Evolutionary conservation across 306 rosid genomes (phyloP).

Genomic region (Urtica urens): DNA sequence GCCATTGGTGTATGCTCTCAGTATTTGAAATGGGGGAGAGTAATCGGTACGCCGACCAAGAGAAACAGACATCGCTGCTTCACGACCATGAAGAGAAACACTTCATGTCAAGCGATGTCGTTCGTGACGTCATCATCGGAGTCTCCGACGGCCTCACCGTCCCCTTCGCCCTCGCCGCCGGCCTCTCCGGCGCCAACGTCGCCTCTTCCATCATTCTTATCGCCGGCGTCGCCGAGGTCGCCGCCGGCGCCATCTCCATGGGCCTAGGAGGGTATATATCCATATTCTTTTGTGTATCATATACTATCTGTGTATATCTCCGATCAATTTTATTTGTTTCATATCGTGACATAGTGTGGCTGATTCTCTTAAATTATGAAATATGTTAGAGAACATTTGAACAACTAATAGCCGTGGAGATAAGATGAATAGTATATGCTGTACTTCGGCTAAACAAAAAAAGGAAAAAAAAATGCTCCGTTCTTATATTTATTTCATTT

Average conservation of each 20-base stretch:
- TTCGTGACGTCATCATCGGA: conserved; percentile 39
- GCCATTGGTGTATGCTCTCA: no score
- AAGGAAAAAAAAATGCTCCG: no score
- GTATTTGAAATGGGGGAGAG: conserved; percentile 4
- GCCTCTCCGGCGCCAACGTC: conserved; percentile 37
- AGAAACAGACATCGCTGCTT: conserved; percentile 29
- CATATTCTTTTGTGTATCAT: not conserved
- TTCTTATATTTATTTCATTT: no score
- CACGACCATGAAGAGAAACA: conserved; percentile 39
- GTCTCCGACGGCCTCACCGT: conserved; percentile 47
- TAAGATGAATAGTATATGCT: no score
- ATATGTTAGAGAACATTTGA: no score
- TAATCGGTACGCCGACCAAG: conserved; percentile 19
- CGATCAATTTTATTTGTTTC: no score
- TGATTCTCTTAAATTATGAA: no score
- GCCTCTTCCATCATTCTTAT: conserved; percentile 33
- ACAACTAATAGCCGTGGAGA: no score
- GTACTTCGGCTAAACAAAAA: no score
- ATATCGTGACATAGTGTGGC: no score
- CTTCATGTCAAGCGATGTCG: conserved; percentile 42
- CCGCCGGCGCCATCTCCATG: conserved; percentile 47
- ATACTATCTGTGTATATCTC: no score
- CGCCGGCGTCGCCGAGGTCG: conserved; percentile 44
- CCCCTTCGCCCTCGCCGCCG: conserved; percentile 39
- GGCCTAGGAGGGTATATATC: conserved; percentile 58